Base-by-base conservation (phyloP, 2,329 filamentous ascomycete genomes). In the Hypoxylon sp. region DNA sequence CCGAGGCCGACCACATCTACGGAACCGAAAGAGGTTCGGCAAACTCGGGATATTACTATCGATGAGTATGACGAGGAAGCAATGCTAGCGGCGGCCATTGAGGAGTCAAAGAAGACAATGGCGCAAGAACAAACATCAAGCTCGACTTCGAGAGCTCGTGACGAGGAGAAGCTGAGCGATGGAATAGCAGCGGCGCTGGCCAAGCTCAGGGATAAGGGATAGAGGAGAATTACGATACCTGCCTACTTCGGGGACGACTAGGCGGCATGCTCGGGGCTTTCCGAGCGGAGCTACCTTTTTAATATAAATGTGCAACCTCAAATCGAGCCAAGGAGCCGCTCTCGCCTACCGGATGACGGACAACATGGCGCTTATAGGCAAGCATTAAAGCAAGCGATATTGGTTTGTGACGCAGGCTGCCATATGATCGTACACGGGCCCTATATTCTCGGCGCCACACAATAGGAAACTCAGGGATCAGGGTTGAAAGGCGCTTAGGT, bases 111-210 rank as follows among this genome's bases (percentile, higher is more conserved):
- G 74, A 81, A 76, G 65, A 81, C 79, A 21, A 75, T 80, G 30
- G 63, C 76, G 57, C 67, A 75, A 61, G 79, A 77, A 53, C 71
- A 71, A 55, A 48, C 67, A 32, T 67, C 71, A 36, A 61, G 67
- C 51, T 68, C 71, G 48, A 65, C 71, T 60, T 48, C 69, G 49
- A 59, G 65, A 61, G 45, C 65, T 30, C 68, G 56, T 43, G 78
- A 76, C 66, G 79, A 80, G 36, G 82, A 86, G 4, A 78, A 83
- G 32, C 78, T 91, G 4, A 84, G 83, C 65, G 87, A 83, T 49
- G 88, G 89, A 1, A 79, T 91, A 50, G 87, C 88, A 49, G 87
- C 86, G 32, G 89, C 89, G 14, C 75, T 91, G 66, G 88, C 88
- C 6, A 89, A 81, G 69, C 77, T 91, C 23, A 81, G 88, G 60